Evolutionary conservation across 345 rosid species (phyloP), one percentile per base, ranked within the genome.

Genomic region (Aquilaria yunnanensis): DNA sequence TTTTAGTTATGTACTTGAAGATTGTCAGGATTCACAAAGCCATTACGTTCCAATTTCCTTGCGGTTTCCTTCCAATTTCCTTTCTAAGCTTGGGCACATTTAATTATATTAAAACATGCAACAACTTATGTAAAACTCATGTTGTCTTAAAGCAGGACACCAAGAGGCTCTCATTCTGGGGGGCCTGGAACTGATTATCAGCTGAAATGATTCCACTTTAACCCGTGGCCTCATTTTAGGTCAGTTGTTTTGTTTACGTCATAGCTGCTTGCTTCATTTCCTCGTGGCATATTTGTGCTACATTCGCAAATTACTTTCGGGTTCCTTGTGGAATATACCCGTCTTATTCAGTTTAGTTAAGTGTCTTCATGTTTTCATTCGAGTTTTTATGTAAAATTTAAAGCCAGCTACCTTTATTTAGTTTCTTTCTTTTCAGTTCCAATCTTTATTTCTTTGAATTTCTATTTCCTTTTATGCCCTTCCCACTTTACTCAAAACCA

Each of bases 221-320:
- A 79, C 83, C 79, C 86, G 83, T 93, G 98, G 97, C 97, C 89
- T 90, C 97, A 88, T 83, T 93, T 88, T 90, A 90, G 97, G 97
- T 90, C 96, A 94, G 97, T 90, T 78, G 70, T 83, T 83, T 78
- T 85, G 92, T 81, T 90, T 90, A 88, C 73, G 78, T 72, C 81
- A 60, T 56, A 86, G 82, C 68, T 81, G 64, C 68, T 50, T 70
- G 52, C 69, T 80, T 75, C 76, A 61, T 75, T 83, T 75, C 69
- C 81, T 62, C 51, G 88, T 77, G 80, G 87, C 92, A 54, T 79
- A 75, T 49, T 64, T 75, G 69, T 68, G 85, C 95, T 87, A 80
- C 81, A 61, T 63, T 69, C 71, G 47, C 76, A 60, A 82, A 74
- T 77, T 82, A 63, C 76, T 68, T 81, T 77, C 70, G 77, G 74